Percentiles rank a stretch among this genome's conserved stretches.
Conservation (phyloP, 2,329 filamentous ascomycete species). For the Xylariaceae sp. region DNA sequence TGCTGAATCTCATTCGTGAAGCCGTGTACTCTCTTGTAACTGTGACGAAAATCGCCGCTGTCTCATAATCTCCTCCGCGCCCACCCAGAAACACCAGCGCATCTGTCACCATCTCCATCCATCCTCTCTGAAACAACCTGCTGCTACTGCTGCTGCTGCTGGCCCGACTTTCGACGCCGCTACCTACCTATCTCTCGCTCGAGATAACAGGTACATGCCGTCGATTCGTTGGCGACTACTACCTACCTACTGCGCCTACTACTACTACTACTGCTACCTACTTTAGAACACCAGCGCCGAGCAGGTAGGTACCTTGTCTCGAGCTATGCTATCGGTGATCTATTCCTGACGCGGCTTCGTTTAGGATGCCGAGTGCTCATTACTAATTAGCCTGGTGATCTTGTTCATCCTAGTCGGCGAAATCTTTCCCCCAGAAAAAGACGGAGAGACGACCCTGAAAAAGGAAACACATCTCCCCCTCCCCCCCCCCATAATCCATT, state of each 20-base stretch:
- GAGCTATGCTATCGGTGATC: neutral
- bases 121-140: constrained; percentile 1
- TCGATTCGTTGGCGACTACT: neutral
- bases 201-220: neutral
- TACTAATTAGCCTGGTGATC: neutral
- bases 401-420: neutral
- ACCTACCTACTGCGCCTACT: too few species aligned
- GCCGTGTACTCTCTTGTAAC: constrained; percentile 2
- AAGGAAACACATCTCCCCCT: neutral
- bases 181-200: neutral
- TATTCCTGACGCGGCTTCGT: neutral
- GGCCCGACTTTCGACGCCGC: neutral
- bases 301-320: neutral
- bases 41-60: constrained; percentile 10
- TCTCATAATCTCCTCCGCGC: neutral
- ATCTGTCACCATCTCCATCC: neutral
- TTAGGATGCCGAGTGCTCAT: neutral
- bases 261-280: too few species aligned
- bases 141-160: neutral
- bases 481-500: neutral
- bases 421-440: neutral
- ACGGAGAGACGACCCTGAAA: neutral
- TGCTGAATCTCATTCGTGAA: constrained; percentile 7
- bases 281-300: neutral
- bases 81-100: neutral